A percentile compares a stretch with the other conserved stretches of the same genome.
phyloP scores from a whole-genome alignment of 106 monocot species.

The Allium fistulosum region DNA sequence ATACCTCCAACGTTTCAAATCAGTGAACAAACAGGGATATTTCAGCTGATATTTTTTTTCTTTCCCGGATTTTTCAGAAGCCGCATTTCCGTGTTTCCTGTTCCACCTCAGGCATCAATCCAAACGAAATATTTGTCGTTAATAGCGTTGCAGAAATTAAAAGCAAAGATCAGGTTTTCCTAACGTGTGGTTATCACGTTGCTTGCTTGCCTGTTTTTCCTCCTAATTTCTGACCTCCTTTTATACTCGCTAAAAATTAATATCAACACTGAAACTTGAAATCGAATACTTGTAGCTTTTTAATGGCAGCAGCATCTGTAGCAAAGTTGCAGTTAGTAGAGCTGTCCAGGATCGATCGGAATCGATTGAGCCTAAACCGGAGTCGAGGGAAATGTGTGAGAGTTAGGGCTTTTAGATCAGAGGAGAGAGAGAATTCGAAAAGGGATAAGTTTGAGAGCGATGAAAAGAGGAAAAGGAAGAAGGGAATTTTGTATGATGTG shows the following conservation, averaged over 20 bases:
- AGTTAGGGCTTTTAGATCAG: slow-evolving; percentile 44
- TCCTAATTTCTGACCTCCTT: neutral
- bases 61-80: too few relatives aligned
- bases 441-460: slow-evolving; percentile 1
- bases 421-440: slow-evolving; percentile 17
- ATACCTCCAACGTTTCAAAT: too few relatives aligned
- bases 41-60: too few relatives aligned
- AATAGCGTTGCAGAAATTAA: too few relatives aligned
- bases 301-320: slow-evolving; percentile 27
- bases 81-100: too few relatives aligned
- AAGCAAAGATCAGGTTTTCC: slow-evolving; percentile 30
- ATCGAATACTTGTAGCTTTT: neutral
- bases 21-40: too few relatives aligned
- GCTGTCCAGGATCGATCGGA: slow-evolving; percentile 13
- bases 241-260: neutral
- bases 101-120: too few relatives aligned
- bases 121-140: too few relatives aligned
- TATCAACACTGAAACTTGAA: neutral
- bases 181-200: slow-evolving; percentile 90
- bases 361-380: slow-evolving; percentile 5
- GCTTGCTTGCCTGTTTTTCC: slow-evolving; percentile 11
- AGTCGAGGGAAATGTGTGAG: slow-evolving; percentile 2
- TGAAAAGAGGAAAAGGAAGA: slow-evolving; percentile 25
- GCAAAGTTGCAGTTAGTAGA: slow-evolving; percentile 13
- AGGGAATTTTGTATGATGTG: slow-evolving; percentile 63